phyloP scores from a whole-genome alignment of 2,329 filamentous ascomycete genomes.

The Phyllosticta citrichinensis region DNA sequence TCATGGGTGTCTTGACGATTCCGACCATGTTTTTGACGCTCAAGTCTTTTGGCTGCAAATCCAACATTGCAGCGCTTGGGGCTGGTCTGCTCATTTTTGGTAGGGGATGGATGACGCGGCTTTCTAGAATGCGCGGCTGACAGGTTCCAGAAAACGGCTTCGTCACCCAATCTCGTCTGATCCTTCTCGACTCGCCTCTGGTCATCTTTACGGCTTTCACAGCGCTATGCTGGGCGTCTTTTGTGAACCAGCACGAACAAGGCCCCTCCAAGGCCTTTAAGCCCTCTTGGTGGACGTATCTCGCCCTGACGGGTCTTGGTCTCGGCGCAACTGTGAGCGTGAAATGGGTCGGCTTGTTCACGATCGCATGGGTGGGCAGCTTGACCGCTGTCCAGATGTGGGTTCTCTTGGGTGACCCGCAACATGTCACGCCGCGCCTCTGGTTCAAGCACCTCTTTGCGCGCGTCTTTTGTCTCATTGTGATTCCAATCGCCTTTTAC shows the following conservation, averaged over 20 bases:
- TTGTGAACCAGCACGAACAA: constrained; percentile 93
- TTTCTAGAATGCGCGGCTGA: constrained; percentile 13
- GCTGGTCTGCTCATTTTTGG: constrained; percentile 84
- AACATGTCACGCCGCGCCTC: constrained; percentile 72
- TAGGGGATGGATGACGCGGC: constrained; percentile 25
- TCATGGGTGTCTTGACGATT: constrained; percentile 79
- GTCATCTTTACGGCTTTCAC: constrained; percentile 91
- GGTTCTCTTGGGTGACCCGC: constrained; percentile 83
- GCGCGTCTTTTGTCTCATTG: constrained; percentile 79
- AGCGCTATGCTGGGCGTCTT: constrained; percentile 79
- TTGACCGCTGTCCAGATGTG: constrained; percentile 89
- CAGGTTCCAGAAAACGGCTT: constrained; percentile 71
- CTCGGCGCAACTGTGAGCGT: constrained; percentile 88
- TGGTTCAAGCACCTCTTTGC: constrained; percentile 94
- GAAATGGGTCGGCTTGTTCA: constrained; percentile 98
- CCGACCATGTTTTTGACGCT: constrained; percentile 91
- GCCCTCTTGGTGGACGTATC: constrained; percentile 96
- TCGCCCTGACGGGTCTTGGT: constrained; percentile 73
- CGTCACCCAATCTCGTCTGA: constrained; percentile 86
- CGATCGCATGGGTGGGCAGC: constrained; percentile 92
- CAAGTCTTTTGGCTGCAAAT: constrained; percentile 82
- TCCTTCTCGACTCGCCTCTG: constrained; percentile 89
- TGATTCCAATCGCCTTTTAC: constrained; percentile 84
- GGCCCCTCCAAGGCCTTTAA: constrained; percentile 82
- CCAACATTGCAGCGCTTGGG: constrained; percentile 72